Evolutionary conservation across 2,329 filamentous ascomycete genomes (phyloP), one percentile per base, ranked within the genome.

Genomic region (Alternaria sp.): DNA sequence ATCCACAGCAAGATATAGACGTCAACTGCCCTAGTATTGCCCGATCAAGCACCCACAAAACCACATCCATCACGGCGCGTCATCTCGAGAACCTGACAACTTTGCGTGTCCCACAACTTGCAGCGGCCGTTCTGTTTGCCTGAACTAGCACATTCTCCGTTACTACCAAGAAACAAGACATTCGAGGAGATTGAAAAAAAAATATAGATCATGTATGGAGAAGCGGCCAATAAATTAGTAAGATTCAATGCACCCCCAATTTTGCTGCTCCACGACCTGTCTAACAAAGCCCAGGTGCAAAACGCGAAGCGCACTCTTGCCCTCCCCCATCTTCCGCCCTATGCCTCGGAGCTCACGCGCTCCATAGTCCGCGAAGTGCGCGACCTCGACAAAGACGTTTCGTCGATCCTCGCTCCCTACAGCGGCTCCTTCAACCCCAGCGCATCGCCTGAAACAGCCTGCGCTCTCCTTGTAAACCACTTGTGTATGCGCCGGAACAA

Each of bases 401-500:
- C 87, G 39, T 87, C 87, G 56, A 88, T 96, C 28, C 87, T 98
- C 32, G 90, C 92, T 58, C 91, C 92, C 0, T 95, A 94, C 76
- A 88, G 91, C 65, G 91, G 91, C 62, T 90, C 89, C 0, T 98
- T 98, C 82, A 90, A 97, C 69, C 94, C 93, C 0, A 87, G 89
- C 16, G 86, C 89, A 11, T 89, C 97, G 72, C 92, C 93, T 44
- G 92, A 91, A 9, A 90, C 90, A 32, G 94, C 94, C 3, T 96
- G 93, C 75, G 92, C 92, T 2, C 84, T 99, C 24, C 87, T 99
- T 22, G 94, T 98, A 62, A 92, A 97, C 77, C 94, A 99, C 76
- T 83, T 99, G 11, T 93, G 92, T 68, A 97, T 98, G 91, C 89
- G 95, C 49, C 87, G 95, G 56, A 97, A 99, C 79, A 99, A 99